Evolutionary conservation across 1,139 yeast genomes (phyloP), one percentile per base, ranked within the genome.

Genomic region (Hansenula lynferdii): DNA sequence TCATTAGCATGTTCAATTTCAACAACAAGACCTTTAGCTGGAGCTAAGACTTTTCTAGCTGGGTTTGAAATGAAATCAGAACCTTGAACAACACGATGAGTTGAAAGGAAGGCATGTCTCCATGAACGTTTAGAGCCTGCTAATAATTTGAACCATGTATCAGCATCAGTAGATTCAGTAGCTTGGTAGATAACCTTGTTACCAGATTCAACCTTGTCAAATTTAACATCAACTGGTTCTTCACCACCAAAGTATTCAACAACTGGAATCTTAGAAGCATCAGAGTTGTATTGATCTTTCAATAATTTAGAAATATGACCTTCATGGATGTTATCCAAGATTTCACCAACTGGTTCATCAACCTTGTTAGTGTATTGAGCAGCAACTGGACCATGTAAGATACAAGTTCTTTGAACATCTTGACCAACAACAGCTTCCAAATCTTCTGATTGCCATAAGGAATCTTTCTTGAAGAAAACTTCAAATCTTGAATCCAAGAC

Each of bases 381-480:
- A 54, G 98, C 95, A 55, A 94, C 98, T 37, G 99, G 99, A 53
- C 98, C 97, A 57, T 89, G 97, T 57, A 92, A 77, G 53, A 92
- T 89, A 83, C 98, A 94, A 18, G 97, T 90, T 74, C 98, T 85
- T 67, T 90, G 94, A 49, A 92, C 97, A 64, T 92, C 99, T 59
- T 84, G 90, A 53, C 76, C 98, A 49, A 86, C 92, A 58, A 92
- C 97, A 47, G 97, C 86, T 62, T 90, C 97, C 58, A 92, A 76
- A 61, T 87, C 94, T 72, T 92, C 98, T 27, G 96, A 85, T 75
- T 92, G 99, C 98, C 98, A 92, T 61, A 92, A 75, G 36, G 97
- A 90, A 66, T 92, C 99, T 72, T 92, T 92, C 80, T 92, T 92
- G 77, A 92, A 94, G 77, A 85, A 92, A 60, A 82, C 83, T 65